phyloP scores from a whole-genome alignment of 306 rosid genomes.

The Prosopis cineraria region DNA sequence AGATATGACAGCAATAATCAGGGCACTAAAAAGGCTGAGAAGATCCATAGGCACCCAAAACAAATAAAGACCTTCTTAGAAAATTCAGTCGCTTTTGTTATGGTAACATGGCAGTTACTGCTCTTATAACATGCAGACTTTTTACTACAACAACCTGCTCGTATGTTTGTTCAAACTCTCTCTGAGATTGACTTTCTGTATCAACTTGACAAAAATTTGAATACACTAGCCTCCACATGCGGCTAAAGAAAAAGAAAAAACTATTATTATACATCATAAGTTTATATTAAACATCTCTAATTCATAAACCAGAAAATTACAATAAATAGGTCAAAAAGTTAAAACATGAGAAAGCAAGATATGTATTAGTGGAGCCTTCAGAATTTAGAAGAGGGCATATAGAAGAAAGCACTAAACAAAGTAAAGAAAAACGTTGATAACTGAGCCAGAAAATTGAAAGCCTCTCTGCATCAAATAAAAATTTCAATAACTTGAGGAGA shows the following conservation, averaged over 20 bases:
- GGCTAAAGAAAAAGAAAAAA: background rate
- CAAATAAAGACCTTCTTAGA: background rate
- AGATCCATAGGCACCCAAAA: background rate
- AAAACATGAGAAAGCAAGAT: background rate
- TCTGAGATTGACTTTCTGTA: background rate
- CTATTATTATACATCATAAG: background rate
- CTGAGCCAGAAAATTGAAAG: background rate
- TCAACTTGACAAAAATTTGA: background rate
- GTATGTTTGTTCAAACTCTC: background rate
- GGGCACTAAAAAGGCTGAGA: background rate
- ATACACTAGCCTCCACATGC: background rate
- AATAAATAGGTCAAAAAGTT: background rate
- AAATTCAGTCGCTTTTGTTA: background rate
- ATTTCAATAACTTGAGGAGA: background rate
- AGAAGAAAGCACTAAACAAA: background rate
- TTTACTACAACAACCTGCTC: background rate
- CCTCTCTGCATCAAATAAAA: background rate
- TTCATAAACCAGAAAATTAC: background rate
- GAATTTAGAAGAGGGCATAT: background rate
- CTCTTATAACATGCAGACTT: background rate
- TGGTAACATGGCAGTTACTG: background rate
- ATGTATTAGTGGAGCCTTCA: background rate
- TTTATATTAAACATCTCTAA: background rate
- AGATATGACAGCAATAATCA: background rate
- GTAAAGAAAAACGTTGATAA: background rate